phyloP scores from a whole-genome alignment of 371 early-diverging fungal genomes.

The Cokeromyces recurvatus region DNA sequence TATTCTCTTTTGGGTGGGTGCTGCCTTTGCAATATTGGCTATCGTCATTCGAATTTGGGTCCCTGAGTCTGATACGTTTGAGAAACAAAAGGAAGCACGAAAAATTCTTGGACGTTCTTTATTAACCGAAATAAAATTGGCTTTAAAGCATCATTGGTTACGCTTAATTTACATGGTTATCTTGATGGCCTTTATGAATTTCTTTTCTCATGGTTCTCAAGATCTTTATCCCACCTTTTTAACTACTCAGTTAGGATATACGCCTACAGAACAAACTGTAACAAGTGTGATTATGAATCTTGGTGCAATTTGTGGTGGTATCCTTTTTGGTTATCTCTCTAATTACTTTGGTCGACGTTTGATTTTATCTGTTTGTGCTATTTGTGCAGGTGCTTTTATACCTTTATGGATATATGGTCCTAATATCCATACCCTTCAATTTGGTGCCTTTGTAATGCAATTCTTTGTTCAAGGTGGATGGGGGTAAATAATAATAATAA shows the following conservation, averaged over 20 bases:
- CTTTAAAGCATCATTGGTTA: slow-evolving; percentile 49
- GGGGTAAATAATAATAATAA: slow-evolving; percentile 35
- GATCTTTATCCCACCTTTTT: slow-evolving; percentile 73
- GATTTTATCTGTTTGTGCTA: slow-evolving; percentile 38
- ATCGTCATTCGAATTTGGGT: slow-evolving; percentile 57
- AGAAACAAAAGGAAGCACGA: slow-evolving; percentile 37
- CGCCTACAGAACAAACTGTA: slow-evolving; percentile 46
- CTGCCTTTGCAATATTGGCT: slow-evolving; percentile 57
- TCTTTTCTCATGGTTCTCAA: slow-evolving; percentile 67
- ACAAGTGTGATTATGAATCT: slow-evolving; percentile 58
- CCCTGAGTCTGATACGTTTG: slow-evolving; percentile 59
- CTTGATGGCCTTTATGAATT: slow-evolving; percentile 62
- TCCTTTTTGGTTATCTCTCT: slow-evolving; percentile 58
- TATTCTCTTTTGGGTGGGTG: slow-evolving; percentile 64
- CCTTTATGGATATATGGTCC: slow-evolving; percentile 62
- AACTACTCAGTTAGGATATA: slow-evolving; percentile 50
- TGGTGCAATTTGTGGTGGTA: slow-evolving; percentile 71
- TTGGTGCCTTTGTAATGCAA: slow-evolving; percentile 60
- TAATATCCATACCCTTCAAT: slow-evolving; percentile 37
- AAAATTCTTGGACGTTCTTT: slow-evolving; percentile 28
- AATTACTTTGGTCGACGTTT: slow-evolving; percentile 63
- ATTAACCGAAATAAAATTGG: slow-evolving; percentile 39
- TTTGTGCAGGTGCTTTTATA: slow-evolving; percentile 58
- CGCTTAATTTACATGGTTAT: slow-evolving; percentile 57
- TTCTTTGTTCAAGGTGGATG: slow-evolving; percentile 67